Evolutionary conservation across 2,329 filamentous ascomycete genomes (phyloP).

Genomic region (Fusarium pseudonygamai): DNA sequence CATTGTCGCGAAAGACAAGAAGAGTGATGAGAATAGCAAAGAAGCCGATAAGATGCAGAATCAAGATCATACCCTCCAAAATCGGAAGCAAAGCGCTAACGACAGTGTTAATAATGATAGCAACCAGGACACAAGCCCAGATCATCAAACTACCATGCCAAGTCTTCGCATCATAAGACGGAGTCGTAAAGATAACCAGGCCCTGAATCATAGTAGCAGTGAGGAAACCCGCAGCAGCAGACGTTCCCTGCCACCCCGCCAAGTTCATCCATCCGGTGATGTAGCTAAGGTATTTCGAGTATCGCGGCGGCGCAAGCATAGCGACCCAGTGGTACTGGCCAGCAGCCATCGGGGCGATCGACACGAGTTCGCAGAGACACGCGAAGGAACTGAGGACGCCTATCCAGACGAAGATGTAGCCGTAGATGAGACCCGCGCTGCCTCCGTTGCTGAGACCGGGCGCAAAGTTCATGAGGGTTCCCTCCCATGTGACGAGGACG

Average conservation of each 20-base stretch:
- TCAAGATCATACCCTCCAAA: slow-evolving; percentile 54
- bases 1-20: slow-evolving; percentile 45
- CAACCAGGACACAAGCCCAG: slow-evolving; percentile 54
- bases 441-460: slow-evolving; percentile 40
- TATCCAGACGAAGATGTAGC: slow-evolving; percentile 61
- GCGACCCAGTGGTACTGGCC: slow-evolving; percentile 41
- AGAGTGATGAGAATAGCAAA: slow-evolving; percentile 52
- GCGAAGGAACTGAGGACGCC: slow-evolving; percentile 49
- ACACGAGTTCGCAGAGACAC: slow-evolving; percentile 37
- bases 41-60: slow-evolving; percentile 57
- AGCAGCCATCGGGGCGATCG: slow-evolving; percentile 37
- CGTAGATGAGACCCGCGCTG: slow-evolving; percentile 56
- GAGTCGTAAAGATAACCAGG: slow-evolving; percentile 30
- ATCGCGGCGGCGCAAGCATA: slow-evolving; percentile 35
- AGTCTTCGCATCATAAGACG: slow-evolving; percentile 29
- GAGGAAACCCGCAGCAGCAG: slow-evolving; percentile 36
- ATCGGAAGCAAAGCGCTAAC: slow-evolving; percentile 45
- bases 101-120: slow-evolving; percentile 51
- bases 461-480: slow-evolving; percentile 41
- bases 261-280: slow-evolving; percentile 41
- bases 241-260: slow-evolving; percentile 41
- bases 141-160: slow-evolving; percentile 46
- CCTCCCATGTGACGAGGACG: slow-evolving; percentile 43
- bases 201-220: slow-evolving; percentile 44
- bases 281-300: slow-evolving; percentile 46